Conservation (phyloP, 441 rosid species). For the Cnidoscolus chayamansa region DNA sequence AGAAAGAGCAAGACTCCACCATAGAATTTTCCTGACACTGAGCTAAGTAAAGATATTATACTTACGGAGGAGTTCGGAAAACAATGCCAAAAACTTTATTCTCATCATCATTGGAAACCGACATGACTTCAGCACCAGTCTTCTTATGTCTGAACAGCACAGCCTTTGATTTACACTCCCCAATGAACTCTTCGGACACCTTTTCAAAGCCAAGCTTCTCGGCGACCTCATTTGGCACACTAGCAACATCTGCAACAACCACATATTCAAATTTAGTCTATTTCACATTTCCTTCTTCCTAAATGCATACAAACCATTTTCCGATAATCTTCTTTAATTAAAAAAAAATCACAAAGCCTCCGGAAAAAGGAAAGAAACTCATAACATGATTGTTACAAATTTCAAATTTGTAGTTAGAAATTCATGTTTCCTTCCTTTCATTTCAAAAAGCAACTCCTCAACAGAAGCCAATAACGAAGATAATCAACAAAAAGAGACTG, state of each 20-base stretch:
- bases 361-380: too few species aligned
- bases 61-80: conserved; percentile 93
- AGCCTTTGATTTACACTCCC: conserved; percentile 82
- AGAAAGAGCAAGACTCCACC: neutral
- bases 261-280: conserved; percentile 2
- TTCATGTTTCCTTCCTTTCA: too few species aligned
- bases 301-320: neutral
- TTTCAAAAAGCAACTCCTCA: too few species aligned
- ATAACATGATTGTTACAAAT: neutral
- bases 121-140: conserved; percentile 81
- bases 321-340: neutral
- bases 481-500: neutral
- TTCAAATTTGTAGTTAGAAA: neutral
- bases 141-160: conserved; percentile 76
- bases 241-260: conserved; percentile 35
- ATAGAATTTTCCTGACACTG: neutral
- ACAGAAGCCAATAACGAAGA: neutral
- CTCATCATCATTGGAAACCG: conserved; percentile 85
- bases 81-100: conserved; percentile 91
- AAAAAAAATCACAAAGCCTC: neutral
- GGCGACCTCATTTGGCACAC: conserved; percentile 55
- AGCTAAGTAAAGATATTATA: neutral
- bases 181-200: conserved; percentile 66
- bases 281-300: neutral
- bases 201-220: conserved; percentile 75